A percentile compares a stretch with the other conserved stretches of the same genome.
phyloP scores from a whole-genome alignment of 2,329 filamentous ascomycete species.

The Penicillium sp. region DNA sequence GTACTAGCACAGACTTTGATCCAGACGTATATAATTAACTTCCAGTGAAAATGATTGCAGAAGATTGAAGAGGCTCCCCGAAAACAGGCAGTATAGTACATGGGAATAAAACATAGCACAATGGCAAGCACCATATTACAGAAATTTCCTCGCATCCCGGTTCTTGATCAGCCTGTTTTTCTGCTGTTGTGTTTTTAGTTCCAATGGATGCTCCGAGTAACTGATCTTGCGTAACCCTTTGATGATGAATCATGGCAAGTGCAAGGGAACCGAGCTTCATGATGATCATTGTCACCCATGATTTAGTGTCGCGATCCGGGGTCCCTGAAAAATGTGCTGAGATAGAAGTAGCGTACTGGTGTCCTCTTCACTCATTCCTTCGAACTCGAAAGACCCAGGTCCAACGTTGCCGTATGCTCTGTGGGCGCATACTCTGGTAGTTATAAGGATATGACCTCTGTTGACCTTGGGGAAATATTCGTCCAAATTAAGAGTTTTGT shows the following conservation, averaged over 20 bases:
- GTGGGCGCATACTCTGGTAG: not conserved
- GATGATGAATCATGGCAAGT: conserved; percentile 20
- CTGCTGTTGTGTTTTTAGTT: not conserved
- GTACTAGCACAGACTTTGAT: too few relatives aligned
- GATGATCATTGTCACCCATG: conserved; percentile 8
- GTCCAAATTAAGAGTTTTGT: not conserved
- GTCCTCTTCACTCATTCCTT: conserved; percentile 25
- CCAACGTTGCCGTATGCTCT: conserved; percentile 5
- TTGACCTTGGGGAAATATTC: not conserved
- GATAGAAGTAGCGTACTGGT: conserved; percentile 24
- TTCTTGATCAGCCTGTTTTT: not conserved
- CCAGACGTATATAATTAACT: too few relatives aligned
- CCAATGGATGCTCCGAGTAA: not conserved
- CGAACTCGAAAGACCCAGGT: conserved; percentile 21
- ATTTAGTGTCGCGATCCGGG: not conserved
- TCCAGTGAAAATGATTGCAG: too few relatives aligned
- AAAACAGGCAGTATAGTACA: not conserved
- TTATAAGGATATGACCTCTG: not conserved
- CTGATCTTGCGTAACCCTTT: not conserved
- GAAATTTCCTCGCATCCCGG: not conserved
- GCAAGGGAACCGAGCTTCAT: conserved; percentile 12
- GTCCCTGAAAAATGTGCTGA: not conserved
- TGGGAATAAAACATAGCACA: not conserved
- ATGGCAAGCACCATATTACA: not conserved
- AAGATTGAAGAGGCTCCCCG: too few relatives aligned